Evolutionary conservation across 2,329 filamentous ascomycete genomes (phyloP), one percentile per base, ranked within the genome.

Genomic region (Penicillium italicum): DNA sequence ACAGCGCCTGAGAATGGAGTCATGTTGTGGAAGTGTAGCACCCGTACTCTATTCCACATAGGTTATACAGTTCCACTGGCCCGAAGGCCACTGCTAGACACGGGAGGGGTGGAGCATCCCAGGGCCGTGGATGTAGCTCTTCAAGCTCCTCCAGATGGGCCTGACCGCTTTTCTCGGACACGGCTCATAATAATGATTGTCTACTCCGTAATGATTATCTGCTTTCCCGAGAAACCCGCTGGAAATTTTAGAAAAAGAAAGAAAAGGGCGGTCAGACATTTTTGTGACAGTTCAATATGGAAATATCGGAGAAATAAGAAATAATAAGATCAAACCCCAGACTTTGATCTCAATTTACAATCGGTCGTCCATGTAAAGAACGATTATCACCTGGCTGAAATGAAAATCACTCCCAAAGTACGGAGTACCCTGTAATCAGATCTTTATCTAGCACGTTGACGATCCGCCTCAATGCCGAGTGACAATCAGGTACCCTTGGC

Each of bases 151-250:
- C 26, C 8, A 30, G 26, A 45, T 12, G 18, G 43, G 1, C n/a
- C 49, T 60, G 58, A 62, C 60, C 58, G 58, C 59, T 58, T 56
- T 52, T 56, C 48, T 33, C 31, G 34, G 47, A 61, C 53, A 63
- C 62, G 59, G 57, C 55, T 61, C 48, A 55, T 33, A 16, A 34
- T 53, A 44, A 55, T 61, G 58, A 65, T 24, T 22, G 8, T 33
- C 5, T 8, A 10, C 24, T 12, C 24, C n/a, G n/a, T 46, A 33
- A 30, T 20, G 31, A 51, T 53, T 43, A 38, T 33, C 37, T 22
- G 38, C 20, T 55, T 64, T 50, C 58, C 62, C 63, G 63, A 64
- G 51, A 43, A 59, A 63, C 45, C 58, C 62, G 62, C 61, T 63
- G 50, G 18, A 49, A 53, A 24, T 28, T 20, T 5, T 41, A 55